Evolutionary conservation across 2,329 filamentous ascomycete genomes (phyloP).

Genomic region (Trichoderma brevicompactum): DNA sequence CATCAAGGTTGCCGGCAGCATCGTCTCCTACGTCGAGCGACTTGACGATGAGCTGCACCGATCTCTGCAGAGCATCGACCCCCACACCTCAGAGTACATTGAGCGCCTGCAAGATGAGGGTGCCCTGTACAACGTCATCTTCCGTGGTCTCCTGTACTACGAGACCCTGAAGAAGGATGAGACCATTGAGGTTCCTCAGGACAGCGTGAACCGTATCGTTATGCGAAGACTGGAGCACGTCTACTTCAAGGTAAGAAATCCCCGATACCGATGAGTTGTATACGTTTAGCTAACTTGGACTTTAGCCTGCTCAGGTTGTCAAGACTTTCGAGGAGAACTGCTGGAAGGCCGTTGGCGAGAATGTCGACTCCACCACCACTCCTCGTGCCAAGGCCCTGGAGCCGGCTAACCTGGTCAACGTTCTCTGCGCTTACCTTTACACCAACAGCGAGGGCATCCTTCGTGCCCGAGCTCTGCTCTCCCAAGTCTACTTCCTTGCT

Average conservation of each 20-base stretch:
- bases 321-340: constrained; percentile 92
- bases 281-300: constrained; percentile 27
- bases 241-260: constrained; percentile 81
- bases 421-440: constrained; percentile 94
- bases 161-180: constrained; percentile 75
- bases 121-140: constrained; percentile 87
- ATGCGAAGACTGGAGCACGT: constrained; percentile 95
- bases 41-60: constrained; percentile 96
- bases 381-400: constrained; percentile 71
- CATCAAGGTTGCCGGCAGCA: constrained; percentile 89
- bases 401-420: constrained; percentile 76
- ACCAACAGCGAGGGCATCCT: constrained; percentile 93
- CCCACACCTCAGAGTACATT: constrained; percentile 98
- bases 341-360: constrained; percentile 77
- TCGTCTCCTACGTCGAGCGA: constrained; percentile 92
- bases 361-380: constrained; percentile 78
- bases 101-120: constrained; percentile 92
- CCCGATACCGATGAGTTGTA: background rate
- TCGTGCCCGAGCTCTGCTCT: constrained; percentile 93
- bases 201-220: constrained; percentile 87
- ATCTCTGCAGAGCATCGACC: constrained; percentile 96
- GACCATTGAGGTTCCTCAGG: constrained; percentile 75
- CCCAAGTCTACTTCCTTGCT: constrained; percentile 97
- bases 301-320: constrained; percentile 82
- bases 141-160: constrained; percentile 85